Evolutionary conservation across 345 rosid species (phyloP), one percentile per base, ranked within the genome.

Genomic region (Luvunga scandens): DNA sequence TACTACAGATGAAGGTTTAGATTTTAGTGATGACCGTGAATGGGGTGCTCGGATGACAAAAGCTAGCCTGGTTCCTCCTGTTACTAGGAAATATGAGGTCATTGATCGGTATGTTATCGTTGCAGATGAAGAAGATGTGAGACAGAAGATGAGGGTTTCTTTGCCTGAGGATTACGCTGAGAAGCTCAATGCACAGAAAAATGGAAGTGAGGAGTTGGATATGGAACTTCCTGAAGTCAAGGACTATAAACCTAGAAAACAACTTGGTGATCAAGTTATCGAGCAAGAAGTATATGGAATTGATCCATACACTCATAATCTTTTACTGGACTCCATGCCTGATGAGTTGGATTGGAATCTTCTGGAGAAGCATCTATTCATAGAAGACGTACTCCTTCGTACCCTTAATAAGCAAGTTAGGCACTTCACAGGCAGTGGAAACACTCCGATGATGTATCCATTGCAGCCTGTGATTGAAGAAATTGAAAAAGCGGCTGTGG

Each of bases 21-120:
- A 91, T 83, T 82, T 89, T 75, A 77, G 78, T 18, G 99, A 93
- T 80, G 99, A 97, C 71, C 98, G 99, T 71, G 99, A 97, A 85
- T 97, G 99, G 99, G 99, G 99, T 85, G 98, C 98, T 53, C 99
- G 99, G 75, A 97, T 97, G 99, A 97, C 99, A 68, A 93, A 94
- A 84, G 97, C 88, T 55, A 88, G 99, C 84, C 88, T 97, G 78
- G 99, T 97, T 84, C 99, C 99, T 84, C 99, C 99, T 64, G 97
- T 97, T 71, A 97, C 99, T 14, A 90, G 99, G 87, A 94, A 94
- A 84, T 97, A 97, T 83, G 98, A 97, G 84, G 95, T 91, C 73
- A 90, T 97, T 62, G 98, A 93, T 71, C 81, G 89, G 61, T 97
- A 97, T 71, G 86, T 89, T 57, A 85, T 92, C 76, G 95, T 97